phyloP scores from a whole-genome alignment of 164 flowering plant genomes.

The Magnolia kwangsiensis region DNA sequence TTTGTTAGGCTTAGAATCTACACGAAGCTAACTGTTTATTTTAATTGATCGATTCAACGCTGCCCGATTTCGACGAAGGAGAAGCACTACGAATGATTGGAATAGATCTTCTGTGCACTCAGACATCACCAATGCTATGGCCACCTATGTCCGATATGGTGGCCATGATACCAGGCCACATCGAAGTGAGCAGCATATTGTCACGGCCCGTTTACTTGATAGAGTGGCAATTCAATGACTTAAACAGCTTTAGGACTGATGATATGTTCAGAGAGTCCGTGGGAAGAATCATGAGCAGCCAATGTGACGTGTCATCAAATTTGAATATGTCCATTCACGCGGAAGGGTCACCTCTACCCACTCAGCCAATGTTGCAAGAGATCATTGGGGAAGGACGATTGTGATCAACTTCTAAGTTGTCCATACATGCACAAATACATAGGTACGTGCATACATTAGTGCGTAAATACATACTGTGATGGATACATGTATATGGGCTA shows the following conservation, averaged over 20 bases:
- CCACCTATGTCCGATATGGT: constrained; percentile 40
- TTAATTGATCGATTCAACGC: constrained; percentile 37
- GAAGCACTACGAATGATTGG: constrained; percentile 40
- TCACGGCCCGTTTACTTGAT: constrained; percentile 40
- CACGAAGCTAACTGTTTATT: constrained; percentile 30
- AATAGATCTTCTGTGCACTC: constrained; percentile 51
- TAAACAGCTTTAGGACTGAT: constrained; percentile 17
- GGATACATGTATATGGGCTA: too few species aligned
- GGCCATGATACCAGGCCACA: constrained; percentile 50
- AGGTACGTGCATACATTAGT: too few species aligned
- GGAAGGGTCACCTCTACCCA: neutral
- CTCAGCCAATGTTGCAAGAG: constrained; percentile 16
- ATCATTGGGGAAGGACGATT: constrained; percentile 15
- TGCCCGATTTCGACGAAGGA: constrained; percentile 24
- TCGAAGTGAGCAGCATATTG: constrained; percentile 28
- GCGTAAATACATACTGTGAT: too few species aligned
- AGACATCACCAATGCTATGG: constrained; percentile 42
- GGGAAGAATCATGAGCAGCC: neutral
- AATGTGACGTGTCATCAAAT: constrained; percentile 2
- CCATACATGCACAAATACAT: too few species aligned
- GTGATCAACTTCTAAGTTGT: too few species aligned
- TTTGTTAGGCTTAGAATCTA: constrained; percentile 44
- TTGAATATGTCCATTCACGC: neutral
- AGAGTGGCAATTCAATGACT: constrained; percentile 36
- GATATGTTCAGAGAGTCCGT: neutral